phyloP scores from a whole-genome alignment of 2,329 filamentous ascomycete species.

The Plenodomus tracheiphilus region DNA sequence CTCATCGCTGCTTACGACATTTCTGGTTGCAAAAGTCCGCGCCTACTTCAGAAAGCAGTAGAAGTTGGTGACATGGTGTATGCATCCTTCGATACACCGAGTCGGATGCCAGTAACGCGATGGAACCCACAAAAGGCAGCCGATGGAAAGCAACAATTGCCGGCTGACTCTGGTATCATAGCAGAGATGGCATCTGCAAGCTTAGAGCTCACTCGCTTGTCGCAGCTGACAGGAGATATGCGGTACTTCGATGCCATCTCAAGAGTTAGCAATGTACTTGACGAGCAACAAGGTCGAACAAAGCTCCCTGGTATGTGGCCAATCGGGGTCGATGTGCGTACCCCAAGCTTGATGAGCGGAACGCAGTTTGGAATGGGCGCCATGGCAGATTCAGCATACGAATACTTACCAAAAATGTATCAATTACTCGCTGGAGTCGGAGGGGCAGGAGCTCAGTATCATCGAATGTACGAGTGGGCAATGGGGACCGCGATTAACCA shows the following conservation, averaged over 20 bases:
- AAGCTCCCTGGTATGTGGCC: constrained; percentile 54
- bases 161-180: constrained; percentile 46
- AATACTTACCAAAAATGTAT: constrained; percentile 52
- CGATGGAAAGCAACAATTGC: constrained; percentile 39
- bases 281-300: constrained; percentile 46
- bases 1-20: constrained; percentile 86
- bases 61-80: constrained; percentile 80
- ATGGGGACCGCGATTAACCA: constrained; percentile 49
- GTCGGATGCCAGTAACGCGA: constrained; percentile 74
- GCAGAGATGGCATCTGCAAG: constrained; percentile 52
- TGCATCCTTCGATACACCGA: constrained; percentile 85
- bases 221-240: constrained; percentile 49
- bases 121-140: constrained; percentile 47
- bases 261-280: constrained; percentile 47
- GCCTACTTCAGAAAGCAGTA: constrained; percentile 75
- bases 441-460: constrained; percentile 50
- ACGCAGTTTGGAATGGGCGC: constrained; percentile 37
- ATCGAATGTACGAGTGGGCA: constrained; percentile 59
- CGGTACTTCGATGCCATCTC: constrained; percentile 52
- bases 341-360: constrained; percentile 46
- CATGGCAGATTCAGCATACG: constrained; percentile 42
- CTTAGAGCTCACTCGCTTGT: constrained; percentile 52
- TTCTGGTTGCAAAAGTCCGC: constrained; percentile 65
- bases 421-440: constrained; percentile 50
- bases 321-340: constrained; percentile 46